Conservation (phyloP, 352 stramenopile genomes). For the Phytopythium litorale region DNA sequence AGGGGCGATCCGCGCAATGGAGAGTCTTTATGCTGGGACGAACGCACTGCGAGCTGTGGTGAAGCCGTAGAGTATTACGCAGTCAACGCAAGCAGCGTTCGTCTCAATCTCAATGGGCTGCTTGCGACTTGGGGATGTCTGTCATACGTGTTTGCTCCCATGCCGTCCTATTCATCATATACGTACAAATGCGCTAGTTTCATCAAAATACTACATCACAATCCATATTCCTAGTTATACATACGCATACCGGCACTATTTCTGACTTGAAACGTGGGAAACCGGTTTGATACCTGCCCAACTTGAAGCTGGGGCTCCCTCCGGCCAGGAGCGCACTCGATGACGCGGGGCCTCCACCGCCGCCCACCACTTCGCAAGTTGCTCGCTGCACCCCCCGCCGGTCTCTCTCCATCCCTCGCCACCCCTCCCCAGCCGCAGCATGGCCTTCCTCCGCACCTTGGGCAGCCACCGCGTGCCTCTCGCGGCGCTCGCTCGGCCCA, state of each 20-base stretch:
- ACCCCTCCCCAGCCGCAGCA: neutral
- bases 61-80: too few species aligned
- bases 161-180: neutral
- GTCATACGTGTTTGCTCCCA: neutral
- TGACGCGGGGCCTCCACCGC: neutral
- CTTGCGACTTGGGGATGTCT: too few species aligned
- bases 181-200: neutral
- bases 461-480: conserved; percentile 1
- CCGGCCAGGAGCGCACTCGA: neutral
- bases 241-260: neutral
- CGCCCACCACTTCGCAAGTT: conserved; percentile 11
- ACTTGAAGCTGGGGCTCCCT: conserved; percentile 22
- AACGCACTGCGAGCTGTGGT: too few species aligned
- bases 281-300: conserved; percentile 1
- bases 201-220: neutral
- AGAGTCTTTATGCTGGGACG: too few species aligned
- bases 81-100: too few species aligned
- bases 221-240: neutral
- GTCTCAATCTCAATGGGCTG: too few species aligned
- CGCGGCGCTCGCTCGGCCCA: conserved; percentile 5
- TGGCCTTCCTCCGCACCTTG: neutral
- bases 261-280: neutral
- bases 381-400: conserved; percentile 1
- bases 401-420: neutral
- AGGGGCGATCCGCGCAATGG: too few species aligned